Evolutionary conservation across 306 rosid genomes (phyloP), one percentile per base, ranked within the genome.

Genomic region (Amphicarpaea edgeworthii): DNA sequence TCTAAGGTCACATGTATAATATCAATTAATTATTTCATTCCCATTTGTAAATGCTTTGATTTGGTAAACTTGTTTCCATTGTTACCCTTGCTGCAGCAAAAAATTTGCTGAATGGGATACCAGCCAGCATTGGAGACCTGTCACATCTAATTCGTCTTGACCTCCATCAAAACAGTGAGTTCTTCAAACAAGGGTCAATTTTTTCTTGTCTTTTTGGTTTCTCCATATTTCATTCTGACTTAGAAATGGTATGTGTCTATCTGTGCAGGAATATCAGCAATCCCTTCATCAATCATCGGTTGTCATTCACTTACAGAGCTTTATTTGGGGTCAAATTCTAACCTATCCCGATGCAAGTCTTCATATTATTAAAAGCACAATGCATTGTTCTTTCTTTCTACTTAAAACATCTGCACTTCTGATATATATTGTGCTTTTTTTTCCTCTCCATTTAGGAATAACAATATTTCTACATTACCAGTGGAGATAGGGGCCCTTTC

Each of bases 141-240:
- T 87, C 95, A 66, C 92, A 82, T 76, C 88, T 94, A 62, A 88
- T 92, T 76, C 90, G 96, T 62, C 88, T 94, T 72, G 93, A 94
- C 79, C 84, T 92, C 72, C 89, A 86, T 64, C 98, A 92, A 73
- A 94, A 94, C 82, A 87, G 98, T 94, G 88, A 86, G 96, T 85
- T 77, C 53, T 60, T 58, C 72, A 17, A 68, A 40, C 83, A 77
- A 62, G 28, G 53, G 16, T 43, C 37, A 68, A 40, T 20, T 6
- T 12, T 15, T 15, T 26, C 1, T 28, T 12, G 2, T 15, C 20
- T 15, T 59, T 59, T 28, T 59, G 20, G 66, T 76, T 75, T 76
- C 55, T 68, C 72, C 83, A 45, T 16, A 21, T 46, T 42, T 34
- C 58, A 69, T 67, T 46, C 77, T 80, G 67, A 59, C 53, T 38